Evolutionary conservation across 176 grass and related monocot species (phyloP), one percentile per base, ranked within the genome.

Genomic region (Ananas comosus): DNA sequence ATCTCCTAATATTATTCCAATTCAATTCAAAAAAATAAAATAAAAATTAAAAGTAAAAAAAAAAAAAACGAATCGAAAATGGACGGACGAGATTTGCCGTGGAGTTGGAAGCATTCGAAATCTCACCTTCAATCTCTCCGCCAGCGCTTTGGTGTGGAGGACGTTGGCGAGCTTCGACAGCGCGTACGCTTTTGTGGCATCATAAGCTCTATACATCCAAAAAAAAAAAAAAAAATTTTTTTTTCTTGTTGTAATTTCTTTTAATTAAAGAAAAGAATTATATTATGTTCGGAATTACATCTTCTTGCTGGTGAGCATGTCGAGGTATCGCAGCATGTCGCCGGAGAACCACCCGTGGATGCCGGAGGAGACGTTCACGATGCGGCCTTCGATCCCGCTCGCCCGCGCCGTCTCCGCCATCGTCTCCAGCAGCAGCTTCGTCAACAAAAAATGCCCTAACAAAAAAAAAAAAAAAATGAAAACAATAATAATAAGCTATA

Each of bases 321-420:
- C 47, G 48, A 97, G 89, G 85, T 92, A 92, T 1, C 85, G 79
- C 2, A 82, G 59, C 79, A 86, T 82, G 77, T 97, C 94, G 72
- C 89, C 89, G 82, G 89, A 77, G 84, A 97, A 97, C 94, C 94
- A 97, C 13, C 74, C 56, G 75, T 97, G 94, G 50, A 97, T 91
- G 89, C 89, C 87, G 7, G 94, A 97, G 1, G 94, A 90, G 13
- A 97, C 89, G 78, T 92, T 97, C 0, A 97, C 87, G 74, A 97
- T 78, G 72, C 94, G 84, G 6, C 89, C 89, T 51, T 88, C 81
- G 63, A 92, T 80, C 3, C 89, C 89, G 4, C 86, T 82, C 14
- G 28, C 64, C 22, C 63, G 75, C 17, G 94, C 89, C 63, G 94
- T 90, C 78, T 86, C 89, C 77, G 63, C 82, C 94, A 97, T 86